phyloP scores from a whole-genome alignment of 2,329 filamentous ascomycete genomes.

The Alternaria infectoria region DNA sequence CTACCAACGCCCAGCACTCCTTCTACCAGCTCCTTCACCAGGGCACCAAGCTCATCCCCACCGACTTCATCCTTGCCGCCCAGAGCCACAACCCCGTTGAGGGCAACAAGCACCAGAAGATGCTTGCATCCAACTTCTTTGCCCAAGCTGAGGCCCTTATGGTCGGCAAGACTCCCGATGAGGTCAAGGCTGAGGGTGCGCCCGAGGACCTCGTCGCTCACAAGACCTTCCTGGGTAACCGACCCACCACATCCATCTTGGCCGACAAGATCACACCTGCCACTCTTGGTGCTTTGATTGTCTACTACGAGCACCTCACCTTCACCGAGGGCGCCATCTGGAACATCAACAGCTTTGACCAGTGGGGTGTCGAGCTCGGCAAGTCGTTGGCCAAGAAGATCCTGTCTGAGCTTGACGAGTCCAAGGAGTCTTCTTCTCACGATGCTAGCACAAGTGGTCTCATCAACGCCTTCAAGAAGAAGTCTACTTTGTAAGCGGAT shows the following conservation, averaged over 20 bases:
- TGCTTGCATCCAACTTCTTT: constrained; percentile 92
- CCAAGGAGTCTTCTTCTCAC: constrained; percentile 74
- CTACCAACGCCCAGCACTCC: constrained; percentile 98
- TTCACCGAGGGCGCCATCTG: constrained; percentile 97
- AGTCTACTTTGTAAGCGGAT: constrained; percentile 52
- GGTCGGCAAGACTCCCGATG: constrained; percentile 85
- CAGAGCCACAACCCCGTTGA: constrained; percentile 96
- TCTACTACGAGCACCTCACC: constrained; percentile 98
- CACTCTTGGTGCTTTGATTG: constrained; percentile 92
- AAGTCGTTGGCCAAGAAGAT: constrained; percentile 85
- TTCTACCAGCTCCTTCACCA: constrained; percentile 99
- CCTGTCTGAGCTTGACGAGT: constrained; percentile 76
- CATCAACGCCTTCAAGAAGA: constrained; percentile 91
- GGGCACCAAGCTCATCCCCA: constrained; percentile 97
- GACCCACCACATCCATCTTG: constrained; percentile 93
- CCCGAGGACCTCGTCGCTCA: constrained; percentile 83
- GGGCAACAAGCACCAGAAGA: constrained; percentile 93
- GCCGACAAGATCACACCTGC: constrained; percentile 92
- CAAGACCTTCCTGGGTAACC: constrained; percentile 99
- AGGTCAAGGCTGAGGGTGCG: constrained; percentile 77
- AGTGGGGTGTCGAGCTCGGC: constrained; percentile 98
- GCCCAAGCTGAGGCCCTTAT: constrained; percentile 87
- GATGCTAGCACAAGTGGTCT: constrained; percentile 88
- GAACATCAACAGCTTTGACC: constrained; percentile 99
- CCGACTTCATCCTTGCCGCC: constrained; percentile 96